Evolutionary conservation across 495 filamentous ascomycete genomes (phyloP), one percentile per base, ranked within the genome.

Genomic region (Hypoxylon subgilvum): DNA sequence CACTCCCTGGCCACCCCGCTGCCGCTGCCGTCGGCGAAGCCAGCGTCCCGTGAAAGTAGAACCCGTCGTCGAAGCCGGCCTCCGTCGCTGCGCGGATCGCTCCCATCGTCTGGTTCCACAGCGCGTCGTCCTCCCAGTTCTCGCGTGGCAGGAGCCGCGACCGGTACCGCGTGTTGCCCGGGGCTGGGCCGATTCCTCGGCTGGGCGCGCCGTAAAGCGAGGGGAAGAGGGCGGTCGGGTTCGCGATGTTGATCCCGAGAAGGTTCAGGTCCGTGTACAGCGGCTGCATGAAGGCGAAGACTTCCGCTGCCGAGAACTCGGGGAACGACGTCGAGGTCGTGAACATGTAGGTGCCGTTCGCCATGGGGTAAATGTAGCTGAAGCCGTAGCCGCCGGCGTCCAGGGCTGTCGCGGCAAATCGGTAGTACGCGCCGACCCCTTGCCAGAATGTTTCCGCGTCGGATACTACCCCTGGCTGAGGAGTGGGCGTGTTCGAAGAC

Each of bases 71-170:
- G 48, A 66, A 68, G n/a, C 62, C 57, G 0, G 76, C 78, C 14
- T 79, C 80, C 21, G 82, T 78, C 40, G 80, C 77, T 5, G 72
- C 70, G 17, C 70, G 71, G 45, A 76, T 76, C 1, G 81, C 79
- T n/a, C 63, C 47, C 45, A 80, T 75, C 22, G 71, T 77, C 39
- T 77, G 74, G 49, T 73, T 66, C 39, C 78, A 82, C 28, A 79
- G 76, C 2, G 1, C 42, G 60, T 69, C 57, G 56, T 70, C 57
- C 1, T 71, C 70, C 65, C 74, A 84, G 65, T 81, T 78, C 4
- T 52, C 55, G 12, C 77, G 72, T 1, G 83, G 82, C 60, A 83
- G 78, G 0, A 84, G 72, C 7, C 83, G 79, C 6, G 76, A 81
- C 13, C 76, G 72, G 58, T 66, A 54, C 25, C 59, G 32, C 36